phyloP scores from a whole-genome alignment of 768 basidiomycete genomes.

The Suillus paluster region DNA sequence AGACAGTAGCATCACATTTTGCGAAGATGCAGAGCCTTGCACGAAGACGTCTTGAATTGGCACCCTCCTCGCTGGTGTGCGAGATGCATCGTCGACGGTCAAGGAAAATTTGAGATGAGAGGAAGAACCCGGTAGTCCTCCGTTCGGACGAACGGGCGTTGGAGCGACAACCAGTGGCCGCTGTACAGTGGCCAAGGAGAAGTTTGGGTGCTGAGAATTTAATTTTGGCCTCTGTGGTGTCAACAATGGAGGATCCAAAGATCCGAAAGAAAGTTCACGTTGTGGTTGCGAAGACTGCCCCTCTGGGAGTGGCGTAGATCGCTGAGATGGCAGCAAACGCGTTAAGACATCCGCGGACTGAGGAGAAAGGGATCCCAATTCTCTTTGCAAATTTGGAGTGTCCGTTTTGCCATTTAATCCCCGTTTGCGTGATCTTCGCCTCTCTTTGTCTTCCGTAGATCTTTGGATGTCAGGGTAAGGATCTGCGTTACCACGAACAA shows the following conservation, averaged over 20 bases:
- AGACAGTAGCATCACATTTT: conserved; percentile 46
- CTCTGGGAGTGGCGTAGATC: conserved; percentile 21
- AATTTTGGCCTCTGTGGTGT: conserved; percentile 23
- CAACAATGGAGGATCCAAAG: conserved; percentile 30
- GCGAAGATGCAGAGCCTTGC: conserved; percentile 53
- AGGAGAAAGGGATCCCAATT: conserved; percentile 64
- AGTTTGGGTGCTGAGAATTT: conserved; percentile 18
- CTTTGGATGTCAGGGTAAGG: not conserved
- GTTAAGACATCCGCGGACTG: conserved; percentile 50
- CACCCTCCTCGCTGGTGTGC: conserved; percentile 70
- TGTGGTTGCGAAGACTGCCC: conserved; percentile 11
- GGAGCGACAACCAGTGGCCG: conserved; percentile 33
- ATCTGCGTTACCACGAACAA: not conserved
- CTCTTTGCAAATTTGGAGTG: conserved; percentile 35
- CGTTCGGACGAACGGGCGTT: conserved; percentile 30
- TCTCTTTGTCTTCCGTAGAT: not conserved
- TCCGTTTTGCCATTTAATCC: conserved; percentile 33
- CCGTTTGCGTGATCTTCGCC: conserved; percentile 31
- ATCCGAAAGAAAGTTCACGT: conserved; percentile 27
- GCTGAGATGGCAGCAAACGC: conserved; percentile 38
- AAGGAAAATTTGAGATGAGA: conserved; percentile 41
- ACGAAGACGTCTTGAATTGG: conserved; percentile 56
- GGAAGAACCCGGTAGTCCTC: conserved; percentile 11
- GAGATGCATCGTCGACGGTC: conserved; percentile 43
- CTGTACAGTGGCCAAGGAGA: conserved; percentile 24